Conservation (phyloP, 2,329 filamentous ascomycete species). For the Fusarium nygamai region DNA sequence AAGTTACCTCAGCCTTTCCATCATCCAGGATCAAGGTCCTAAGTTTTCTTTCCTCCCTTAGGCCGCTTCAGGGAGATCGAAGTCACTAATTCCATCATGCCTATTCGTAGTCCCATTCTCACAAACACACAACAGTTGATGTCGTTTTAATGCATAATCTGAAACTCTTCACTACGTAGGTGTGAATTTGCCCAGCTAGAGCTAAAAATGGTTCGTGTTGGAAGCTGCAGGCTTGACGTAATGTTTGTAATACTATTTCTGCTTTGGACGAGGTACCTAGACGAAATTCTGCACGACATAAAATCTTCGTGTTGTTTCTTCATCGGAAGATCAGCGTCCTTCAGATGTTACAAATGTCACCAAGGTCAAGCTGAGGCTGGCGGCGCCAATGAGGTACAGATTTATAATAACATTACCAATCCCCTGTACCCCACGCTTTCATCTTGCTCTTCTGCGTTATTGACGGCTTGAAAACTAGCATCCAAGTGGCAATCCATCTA, state of each 20-base stretch:
- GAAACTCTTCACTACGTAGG: too few species aligned
- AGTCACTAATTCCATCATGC: accelerated
- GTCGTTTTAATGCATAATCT: accelerated
- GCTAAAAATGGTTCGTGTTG: background rate
- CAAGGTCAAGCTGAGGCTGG: accelerated
- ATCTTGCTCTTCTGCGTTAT: background rate
- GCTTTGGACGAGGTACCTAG: background rate
- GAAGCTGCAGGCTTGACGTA: background rate
- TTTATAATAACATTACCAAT: background rate
- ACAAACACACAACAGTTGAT: accelerated
- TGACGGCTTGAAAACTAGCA: background rate
- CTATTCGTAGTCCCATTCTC: background rate
- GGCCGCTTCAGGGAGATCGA: background rate
- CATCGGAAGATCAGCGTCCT: accelerated
- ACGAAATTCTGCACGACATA: background rate
- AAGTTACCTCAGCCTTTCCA: accelerated
- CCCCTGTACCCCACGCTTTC: background rate
- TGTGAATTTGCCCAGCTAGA: accelerated
- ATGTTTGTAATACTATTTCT: background rate
- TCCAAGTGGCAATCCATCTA: background rate
- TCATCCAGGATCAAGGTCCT: background rate
- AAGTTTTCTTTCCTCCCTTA: background rate
- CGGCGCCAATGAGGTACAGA: accelerated
- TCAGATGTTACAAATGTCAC: background rate
- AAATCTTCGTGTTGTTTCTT: background rate